Conservation (phyloP, 2,329 filamentous ascomycete genomes). For the Colletotrichum magnum region DNA sequence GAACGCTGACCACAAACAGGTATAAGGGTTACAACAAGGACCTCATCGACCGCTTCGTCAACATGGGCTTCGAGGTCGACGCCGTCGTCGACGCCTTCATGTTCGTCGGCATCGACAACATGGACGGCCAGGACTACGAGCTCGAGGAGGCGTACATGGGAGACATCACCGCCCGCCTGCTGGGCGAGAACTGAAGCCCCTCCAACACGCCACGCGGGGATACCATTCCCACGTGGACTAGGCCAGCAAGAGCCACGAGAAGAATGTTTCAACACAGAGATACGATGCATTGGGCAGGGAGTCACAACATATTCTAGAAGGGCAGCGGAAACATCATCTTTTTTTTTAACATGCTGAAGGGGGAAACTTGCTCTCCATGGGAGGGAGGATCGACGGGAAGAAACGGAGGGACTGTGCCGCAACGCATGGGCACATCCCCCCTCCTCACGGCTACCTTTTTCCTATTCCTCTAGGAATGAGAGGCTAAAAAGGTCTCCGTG, state of each 20-base stretch:
- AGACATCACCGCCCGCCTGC: conserved; percentile 86
- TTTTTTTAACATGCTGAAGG: background rate
- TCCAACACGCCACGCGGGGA: no score
- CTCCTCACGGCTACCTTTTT: background rate
- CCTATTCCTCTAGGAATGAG: background rate
- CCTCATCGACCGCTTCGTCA: conserved; percentile 85
- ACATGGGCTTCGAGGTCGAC: conserved; percentile 92
- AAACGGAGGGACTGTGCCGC: no score
- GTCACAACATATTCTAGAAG: conserved; percentile 31
- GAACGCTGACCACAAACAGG: conserved; percentile 56
- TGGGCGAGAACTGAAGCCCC: conserved; percentile 76
- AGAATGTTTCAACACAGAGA: no score
- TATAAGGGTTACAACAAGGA: conserved; percentile 91
- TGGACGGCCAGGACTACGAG: conserved; percentile 83
- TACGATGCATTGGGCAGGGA: conserved; percentile 29
- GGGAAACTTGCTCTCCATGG: no score
- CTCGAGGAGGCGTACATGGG: conserved; percentile 93
- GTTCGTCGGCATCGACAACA: conserved; percentile 84
- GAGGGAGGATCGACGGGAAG: no score
- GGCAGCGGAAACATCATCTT: background rate
- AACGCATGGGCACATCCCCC: no score
- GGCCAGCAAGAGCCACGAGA: background rate
- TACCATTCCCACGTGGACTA: no score
- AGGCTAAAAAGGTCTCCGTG: background rate
- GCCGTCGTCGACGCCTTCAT: conserved; percentile 89